These are phyloP conservation scores for Diplogelasinospora grovesii DNA, from an alignment of 495 filamentous ascomycete genomes.

Conservation along the genomic window DNA sequence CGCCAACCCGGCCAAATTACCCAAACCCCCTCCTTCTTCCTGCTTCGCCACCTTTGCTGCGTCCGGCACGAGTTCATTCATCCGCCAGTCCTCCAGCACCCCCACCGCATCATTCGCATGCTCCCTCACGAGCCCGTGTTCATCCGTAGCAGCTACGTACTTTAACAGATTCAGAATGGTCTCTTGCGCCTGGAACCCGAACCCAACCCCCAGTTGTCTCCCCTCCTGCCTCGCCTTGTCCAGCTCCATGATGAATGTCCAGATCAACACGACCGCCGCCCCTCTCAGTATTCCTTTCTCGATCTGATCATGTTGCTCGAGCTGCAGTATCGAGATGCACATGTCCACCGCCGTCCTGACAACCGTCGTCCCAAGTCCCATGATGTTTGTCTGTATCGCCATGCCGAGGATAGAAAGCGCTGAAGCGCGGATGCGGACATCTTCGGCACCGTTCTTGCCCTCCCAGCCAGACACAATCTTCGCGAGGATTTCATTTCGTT, in stretches of 20 bases:
- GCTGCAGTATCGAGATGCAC: slow-evolving; percentile 55
- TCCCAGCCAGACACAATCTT: slow-evolving; percentile 72
- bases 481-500: slow-evolving; percentile 48
- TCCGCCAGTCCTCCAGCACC: slow-evolving; percentile 63
- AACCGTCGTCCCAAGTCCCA: slow-evolving; percentile 48
- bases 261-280: slow-evolving; percentile 61
- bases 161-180: slow-evolving; percentile 56
- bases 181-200: slow-evolving; percentile 57
- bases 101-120: slow-evolving; percentile 67
- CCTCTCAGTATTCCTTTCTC: slow-evolving; percentile 69
- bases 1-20: slow-evolving; percentile 38
- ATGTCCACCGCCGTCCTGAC: slow-evolving; percentile 59
- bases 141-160: slow-evolving; percentile 62
- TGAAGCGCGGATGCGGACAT: slow-evolving; percentile 70
- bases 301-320: slow-evolving; percentile 53
- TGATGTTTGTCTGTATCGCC: slow-evolving; percentile 60
- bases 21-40: slow-evolving; percentile 14
- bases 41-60: slow-evolving; percentile 8
- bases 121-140: slow-evolving; percentile 64
- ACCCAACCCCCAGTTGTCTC: slow-evolving; percentile 50
- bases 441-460: slow-evolving; percentile 60
- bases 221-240: slow-evolving; percentile 50
- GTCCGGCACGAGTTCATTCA: slow-evolving; percentile 41
- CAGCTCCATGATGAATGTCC: slow-evolving; percentile 60
- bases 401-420: slow-evolving; percentile 66